Base-by-base conservation (phyloP, 257 asterid genomes). In the Fraxinus anomala region DNA sequence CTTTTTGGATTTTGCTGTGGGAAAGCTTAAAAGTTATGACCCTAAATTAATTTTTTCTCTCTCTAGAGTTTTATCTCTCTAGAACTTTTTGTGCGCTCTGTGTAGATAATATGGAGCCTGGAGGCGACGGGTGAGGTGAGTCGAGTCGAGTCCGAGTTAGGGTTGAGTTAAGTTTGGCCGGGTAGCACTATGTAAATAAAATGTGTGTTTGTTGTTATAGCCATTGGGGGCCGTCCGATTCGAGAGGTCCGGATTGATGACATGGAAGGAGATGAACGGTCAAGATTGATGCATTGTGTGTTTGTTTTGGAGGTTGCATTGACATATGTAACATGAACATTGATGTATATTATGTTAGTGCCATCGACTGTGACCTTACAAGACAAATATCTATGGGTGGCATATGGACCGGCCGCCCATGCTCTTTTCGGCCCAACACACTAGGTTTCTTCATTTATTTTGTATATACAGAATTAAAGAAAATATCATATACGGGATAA, bases 101-200 rank as follows among this genome's bases (percentile, higher is more conserved):
- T 83, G 80, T 84, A 82, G 87, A 83, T 80, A 83, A 65, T 23
- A 44, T 74, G 84, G 84, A 77, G 82, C 82, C 59, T 74, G 86
- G 84, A 77, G 82, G 83, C 59, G 76, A 44, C 81, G 23, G 79
- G 71, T 76, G 96, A 82, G 28, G 28, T 26, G 31, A 28, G 84
- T 73, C 91, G 90, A 82, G 84, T 73, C 91, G 90, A 90, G 88
- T 87, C 89, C 73, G 85, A 85, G 89, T 88, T 85, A 81, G 86
- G 83, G 72, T 83, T 86, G 86, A 85, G 96, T 90, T 85, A 72
- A 34, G 72, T 78, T 82, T 81, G 77, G 91, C 92, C 80, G 74
- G 82, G 91, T 73, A 72, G 80, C 83, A 87, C 76, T 78, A 67
- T 79, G 70, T 63, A 51, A 83, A 78, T 24, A 79, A 66, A 40